Evolutionary conservation across 805 yeast genomes (phyloP), one percentile per base, ranked within the genome.

Genomic region (Saccharomycopsis malanga): DNA sequence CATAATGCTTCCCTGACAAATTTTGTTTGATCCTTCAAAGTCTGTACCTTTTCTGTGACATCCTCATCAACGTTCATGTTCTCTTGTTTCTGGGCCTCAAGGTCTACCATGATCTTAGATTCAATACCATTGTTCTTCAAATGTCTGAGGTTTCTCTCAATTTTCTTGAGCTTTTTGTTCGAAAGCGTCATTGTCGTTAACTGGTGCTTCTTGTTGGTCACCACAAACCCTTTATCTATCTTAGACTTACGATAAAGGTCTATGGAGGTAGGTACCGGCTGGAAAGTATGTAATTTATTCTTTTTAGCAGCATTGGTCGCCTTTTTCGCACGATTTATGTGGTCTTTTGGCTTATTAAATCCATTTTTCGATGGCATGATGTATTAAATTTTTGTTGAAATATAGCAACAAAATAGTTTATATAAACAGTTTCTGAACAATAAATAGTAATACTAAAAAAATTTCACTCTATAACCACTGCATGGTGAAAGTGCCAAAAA

Each of bases 311-410:
- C 41, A 14, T 29, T 37, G 22, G 25, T 18, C 17, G 45, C 42
- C 42, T 44, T 35, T 18, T 36, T 40, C 12, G 42, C 46, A 14
- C 44, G 41, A 14, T 15, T n/a, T 24, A 50, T 42, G n/a, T 52
- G 47, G 56, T 74, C 76, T 61, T 81, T 82, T 41, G 93, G 95
- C 64, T 81, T 85, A 65, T 87, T 88, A 55, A 87, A 72, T 38
- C 87, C 77, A 70, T 85, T 87, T 66, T 75, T 83, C 15, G 88
- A 81, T 29, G 95, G 93, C 95, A 86, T 86, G 30, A 12, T 7
- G n/a, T n/a, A n/a, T n/a, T n/a, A n/a, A n/a, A n/a, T n/a, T n/a
- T n/a, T n/a, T n/a, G n/a, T n/a, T n/a, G n/a, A n/a, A n/a, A n/a
- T n/a, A n/a, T n/a, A n/a, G n/a, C n/a, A n/a, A n/a, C n/a, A n/a